phyloP scores from a whole-genome alignment of 2,329 filamentous ascomycete species.

The Nannizzia gypsea region DNA sequence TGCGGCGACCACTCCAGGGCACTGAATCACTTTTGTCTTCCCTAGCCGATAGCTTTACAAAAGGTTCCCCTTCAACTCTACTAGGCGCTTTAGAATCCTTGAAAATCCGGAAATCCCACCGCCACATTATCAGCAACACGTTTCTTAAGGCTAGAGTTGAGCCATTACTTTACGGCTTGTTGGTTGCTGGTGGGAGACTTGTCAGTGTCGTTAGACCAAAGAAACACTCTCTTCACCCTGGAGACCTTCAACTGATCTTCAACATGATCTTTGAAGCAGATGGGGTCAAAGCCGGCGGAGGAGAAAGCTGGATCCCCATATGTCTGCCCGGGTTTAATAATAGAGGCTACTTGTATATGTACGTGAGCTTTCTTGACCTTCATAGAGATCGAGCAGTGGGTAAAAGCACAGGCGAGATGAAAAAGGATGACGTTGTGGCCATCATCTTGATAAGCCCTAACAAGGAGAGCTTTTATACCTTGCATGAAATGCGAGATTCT shows the following conservation, averaged over 20 bases:
- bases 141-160: conserved; percentile 67
- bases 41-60: conserved; percentile 86
- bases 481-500: conserved; percentile 59
- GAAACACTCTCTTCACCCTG: conserved; percentile 88
- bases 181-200: conserved; percentile 82
- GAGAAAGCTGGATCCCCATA: conserved; percentile 94
- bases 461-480: conserved; percentile 83
- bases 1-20: conserved; percentile 78
- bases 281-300: conserved; percentile 79
- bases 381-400: conserved; percentile 18
- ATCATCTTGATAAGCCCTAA: conserved; percentile 85
- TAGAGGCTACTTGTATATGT: conserved; percentile 95
- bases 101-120: conserved; percentile 78
- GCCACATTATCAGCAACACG: conserved; percentile 73
- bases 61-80: conserved; percentile 77
- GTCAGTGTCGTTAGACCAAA: conserved; percentile 92
- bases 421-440: conserved; percentile 61
- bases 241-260: conserved; percentile 91
- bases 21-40: conserved; percentile 86
- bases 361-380: conserved; percentile 82
- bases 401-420: conserved; percentile 19
- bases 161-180: conserved; percentile 78
- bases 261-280: conserved; percentile 98
- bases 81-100: conserved; percentile 87
- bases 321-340: conserved; percentile 97